A percentile compares a stretch with the other conserved stretches of the same genome.
Conservation (phyloP, 2,329 filamentous ascomycete genomes). For the Ambrosiella xylebori region DNA sequence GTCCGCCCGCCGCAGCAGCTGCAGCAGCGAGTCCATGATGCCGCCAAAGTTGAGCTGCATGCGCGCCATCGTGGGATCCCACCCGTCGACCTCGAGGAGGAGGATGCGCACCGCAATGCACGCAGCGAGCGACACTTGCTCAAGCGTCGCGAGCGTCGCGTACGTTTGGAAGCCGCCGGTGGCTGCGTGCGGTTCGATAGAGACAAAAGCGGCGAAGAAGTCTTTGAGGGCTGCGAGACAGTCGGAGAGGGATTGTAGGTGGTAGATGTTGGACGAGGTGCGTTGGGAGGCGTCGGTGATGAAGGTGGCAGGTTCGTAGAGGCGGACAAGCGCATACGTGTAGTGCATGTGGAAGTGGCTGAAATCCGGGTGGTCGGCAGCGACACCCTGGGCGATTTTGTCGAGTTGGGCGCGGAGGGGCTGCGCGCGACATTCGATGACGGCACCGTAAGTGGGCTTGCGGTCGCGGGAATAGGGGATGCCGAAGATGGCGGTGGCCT, state of each 20-base stretch:
- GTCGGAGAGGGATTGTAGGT: constrained; percentile 20
- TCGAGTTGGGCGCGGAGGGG: constrained; percentile 9
- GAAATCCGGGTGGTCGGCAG: constrained; percentile 9
- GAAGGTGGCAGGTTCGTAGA: constrained; percentile 25
- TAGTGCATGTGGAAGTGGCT: constrained; percentile 19
- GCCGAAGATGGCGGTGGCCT: constrained; percentile 11
- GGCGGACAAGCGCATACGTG: constrained; percentile 22
- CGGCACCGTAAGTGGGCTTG: constrained; percentile 10
- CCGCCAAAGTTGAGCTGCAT: constrained; percentile 12
- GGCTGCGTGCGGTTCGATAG: constrained; percentile 16
- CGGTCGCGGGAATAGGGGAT: constrained; percentile 12
- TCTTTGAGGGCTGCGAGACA: constrained; percentile 21
- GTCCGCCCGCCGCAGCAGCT: constrained; percentile 10
- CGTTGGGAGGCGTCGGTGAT: constrained; percentile 17
- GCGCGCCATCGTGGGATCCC: constrained; percentile 12
- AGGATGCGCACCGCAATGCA: constrained; percentile 13
- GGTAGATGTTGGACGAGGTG: constrained; percentile 17
- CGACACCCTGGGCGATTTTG: constrained; percentile 10
- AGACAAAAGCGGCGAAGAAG: constrained; percentile 20
- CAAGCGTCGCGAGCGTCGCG: constrained; percentile 11
- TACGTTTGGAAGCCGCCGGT: constrained; percentile 12
- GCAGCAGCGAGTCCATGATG: constrained; percentile 12
- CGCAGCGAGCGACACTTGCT: constrained; percentile 10
- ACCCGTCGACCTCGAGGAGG: constrained; percentile 13
- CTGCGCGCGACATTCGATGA: constrained; percentile 8